Base-by-base conservation (phyloP, 768 basidiomycete genomes). In the Gymnopilus junonius region DNA sequence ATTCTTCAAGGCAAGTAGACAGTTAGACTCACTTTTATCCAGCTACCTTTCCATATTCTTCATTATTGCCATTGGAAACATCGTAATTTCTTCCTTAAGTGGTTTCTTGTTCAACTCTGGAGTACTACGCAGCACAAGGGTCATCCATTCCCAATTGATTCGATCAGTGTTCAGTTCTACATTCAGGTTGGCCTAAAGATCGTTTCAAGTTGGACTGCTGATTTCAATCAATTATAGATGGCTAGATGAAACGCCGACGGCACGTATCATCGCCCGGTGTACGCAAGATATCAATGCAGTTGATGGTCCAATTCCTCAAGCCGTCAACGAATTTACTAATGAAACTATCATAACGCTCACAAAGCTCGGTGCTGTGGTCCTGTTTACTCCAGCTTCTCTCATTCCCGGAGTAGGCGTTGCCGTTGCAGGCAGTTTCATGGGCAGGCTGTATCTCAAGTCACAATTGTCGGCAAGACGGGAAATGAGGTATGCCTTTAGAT, bases 381-480 rank as follows among this genome's bases (percentile, higher is more conserved):
- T 78, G 31, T 76, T 80, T 35, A 77, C 79, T 0, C 83, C 84
- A 0, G 66, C 76, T 5, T 85, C 83, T 66, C 61, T 83, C 10
- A 37, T 82, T 27, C 81, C 82, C 1, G 83, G 82, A 14, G 29
- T 79, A n/a, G n/a, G 75, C 5, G 73, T 84, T 6, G 78, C 74
- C 14, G 59, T 77, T 0, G 14, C 83, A 17, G 87, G 85, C 1
- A 76, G 71, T 31, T 71, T 74, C 58, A 69, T 81, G 32, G 80
- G 79, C 2, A 76, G 78, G 53, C 61, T 80, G 8, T 83, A 83
- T 58, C 75, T 82, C 34, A 72, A 72, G 59, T 75, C 80, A 8
- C 82, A 83, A 62, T 70, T 83, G 27, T 76, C 80, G 2, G 76
- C 80, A 6, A 82, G 80, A 61, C 76, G 82, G 20, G 78, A 82